Percentiles rank a stretch among this genome's conserved stretches.
Evolutionary conservation across 1,139 yeast genomes (phyloP).

Genomic region (Zygosaccharomyces pseudobailii): DNA sequence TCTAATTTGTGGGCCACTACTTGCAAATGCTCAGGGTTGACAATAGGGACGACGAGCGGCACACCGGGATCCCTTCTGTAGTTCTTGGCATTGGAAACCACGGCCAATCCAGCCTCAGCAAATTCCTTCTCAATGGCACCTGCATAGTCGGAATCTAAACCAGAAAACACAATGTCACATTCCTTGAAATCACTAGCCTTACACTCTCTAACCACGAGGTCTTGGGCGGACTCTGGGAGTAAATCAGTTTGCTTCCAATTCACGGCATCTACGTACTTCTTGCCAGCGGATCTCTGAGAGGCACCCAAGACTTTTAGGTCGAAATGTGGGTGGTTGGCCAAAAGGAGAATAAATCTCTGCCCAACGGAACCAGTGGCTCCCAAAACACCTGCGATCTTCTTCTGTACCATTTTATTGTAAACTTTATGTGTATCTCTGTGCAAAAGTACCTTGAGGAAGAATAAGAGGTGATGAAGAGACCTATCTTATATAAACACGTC

Average conservation of each 20-base stretch:
- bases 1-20: constrained; percentile 60
- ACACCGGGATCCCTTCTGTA: constrained; percentile 85
- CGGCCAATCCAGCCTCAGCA: constrained; percentile 72
- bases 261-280: constrained; percentile 75
- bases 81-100: constrained; percentile 93
- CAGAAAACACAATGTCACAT: constrained; percentile 93
- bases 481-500: background rate
- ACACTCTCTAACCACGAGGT: constrained; percentile 71
- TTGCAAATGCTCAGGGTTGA: constrained; percentile 87
- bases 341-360: constrained; percentile 83
- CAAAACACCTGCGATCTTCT: constrained; percentile 64
- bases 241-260: constrained; percentile 92
- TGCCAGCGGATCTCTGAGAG: constrained; percentile 90
- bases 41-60: constrained; percentile 92
- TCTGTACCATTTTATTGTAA: constrained; percentile 22
- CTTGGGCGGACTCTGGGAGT: constrained; percentile 64
- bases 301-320: constrained; percentile 87
- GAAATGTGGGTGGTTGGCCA: constrained; percentile 86
- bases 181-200: constrained; percentile 68
- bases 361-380: constrained; percentile 99
- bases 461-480: background rate
- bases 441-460: no score
- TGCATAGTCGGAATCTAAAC: constrained; percentile 89
- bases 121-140: constrained; percentile 88
- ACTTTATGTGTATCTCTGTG: background rate